Percentiles rank a stretch among this genome's conserved stretches.
Evolutionary conservation across 2,329 filamentous ascomycete genomes (phyloP).

Genomic region (Pseudogymnoascus sp.): DNA sequence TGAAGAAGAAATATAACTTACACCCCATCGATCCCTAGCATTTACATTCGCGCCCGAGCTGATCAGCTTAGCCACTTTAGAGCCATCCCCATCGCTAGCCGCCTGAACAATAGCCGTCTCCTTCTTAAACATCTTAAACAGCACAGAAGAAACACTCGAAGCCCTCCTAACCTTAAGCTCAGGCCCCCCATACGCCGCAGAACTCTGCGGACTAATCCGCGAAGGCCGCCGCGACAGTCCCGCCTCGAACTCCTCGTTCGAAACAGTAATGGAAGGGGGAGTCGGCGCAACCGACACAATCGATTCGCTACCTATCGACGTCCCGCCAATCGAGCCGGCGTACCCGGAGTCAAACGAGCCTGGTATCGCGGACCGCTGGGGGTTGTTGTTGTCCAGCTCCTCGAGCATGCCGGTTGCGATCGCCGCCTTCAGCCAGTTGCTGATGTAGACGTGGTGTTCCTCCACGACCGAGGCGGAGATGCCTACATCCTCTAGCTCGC

Average conservation of each 20-base stretch:
- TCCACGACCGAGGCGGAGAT: slow-evolving; percentile 17
- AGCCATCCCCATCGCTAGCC: slow-evolving; percentile 22
- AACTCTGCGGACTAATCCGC: slow-evolving; percentile 11
- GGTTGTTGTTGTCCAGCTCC: slow-evolving; percentile 15
- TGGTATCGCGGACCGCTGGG: neutral
- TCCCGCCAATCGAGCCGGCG: neutral
- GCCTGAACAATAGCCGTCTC: slow-evolving; percentile 25
- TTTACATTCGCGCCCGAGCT: slow-evolving; percentile 24
- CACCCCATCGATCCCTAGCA: slow-evolving; percentile 23
- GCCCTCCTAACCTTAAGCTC: slow-evolving; percentile 12
- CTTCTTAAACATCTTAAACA: slow-evolving; percentile 23
- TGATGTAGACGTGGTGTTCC: slow-evolving; percentile 23
- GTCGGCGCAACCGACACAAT: slow-evolving; percentile 14
- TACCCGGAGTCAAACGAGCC: slow-evolving; percentile 20
- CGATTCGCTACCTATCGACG: slow-evolving; percentile 7
- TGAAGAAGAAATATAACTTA: slow-evolving; percentile 11
- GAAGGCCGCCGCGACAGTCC: slow-evolving; percentile 17
- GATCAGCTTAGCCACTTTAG: slow-evolving; percentile 22
- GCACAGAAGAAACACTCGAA: slow-evolving; percentile 14
- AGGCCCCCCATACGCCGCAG: slow-evolving; percentile 11
- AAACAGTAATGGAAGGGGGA: slow-evolving; percentile 15
- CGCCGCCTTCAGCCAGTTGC: slow-evolving; percentile 20
- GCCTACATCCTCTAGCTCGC: slow-evolving; percentile 23
- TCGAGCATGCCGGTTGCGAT: slow-evolving; percentile 21
- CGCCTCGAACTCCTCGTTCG: slow-evolving; percentile 23